A percentile compares a stretch with the other conserved stretches of the same genome.
Evolutionary conservation across 768 basidiomycete genomes (phyloP).

Genomic region (Polyporus arcularius): DNA sequence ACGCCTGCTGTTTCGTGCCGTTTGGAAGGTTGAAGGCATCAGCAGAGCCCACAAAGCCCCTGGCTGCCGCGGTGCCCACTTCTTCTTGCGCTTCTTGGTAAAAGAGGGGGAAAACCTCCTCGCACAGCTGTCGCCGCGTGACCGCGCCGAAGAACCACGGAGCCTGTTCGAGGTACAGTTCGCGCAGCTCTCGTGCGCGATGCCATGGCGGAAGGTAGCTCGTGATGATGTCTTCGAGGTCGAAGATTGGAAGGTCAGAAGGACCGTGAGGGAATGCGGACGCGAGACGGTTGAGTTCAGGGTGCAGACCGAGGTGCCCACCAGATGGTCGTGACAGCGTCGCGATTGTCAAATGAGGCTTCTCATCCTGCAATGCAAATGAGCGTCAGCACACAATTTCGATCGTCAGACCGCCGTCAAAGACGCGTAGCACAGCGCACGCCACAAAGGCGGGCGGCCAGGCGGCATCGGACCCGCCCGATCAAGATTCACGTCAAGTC

Average conservation of each 20-base stretch:
- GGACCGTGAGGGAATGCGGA: conserved; percentile 53
- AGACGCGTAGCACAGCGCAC: not conserved
- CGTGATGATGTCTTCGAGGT: conserved; percentile 47
- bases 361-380: conserved; percentile 16
- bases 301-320: conserved; percentile 12
- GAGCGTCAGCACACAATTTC: not conserved
- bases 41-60: conserved; percentile 52
- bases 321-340: conserved; percentile 1
- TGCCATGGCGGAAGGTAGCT: conserved; percentile 59
- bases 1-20: conserved; percentile 24
- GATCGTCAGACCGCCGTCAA: not conserved
- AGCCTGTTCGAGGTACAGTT: conserved; percentile 76
- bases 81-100: conserved; percentile 64
- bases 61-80: conserved; percentile 21
- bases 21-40: conserved; percentile 30
- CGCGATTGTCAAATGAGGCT: not conserved
- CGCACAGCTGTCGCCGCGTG: conserved; percentile 60
- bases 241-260: conserved; percentile 34
- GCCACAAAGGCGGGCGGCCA: too few species aligned
- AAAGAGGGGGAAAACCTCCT: conserved; percentile 62
- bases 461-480: too few species aligned
- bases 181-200: conserved; percentile 58
- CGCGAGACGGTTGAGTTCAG: conserved; percentile 28
- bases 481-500: too few species aligned
- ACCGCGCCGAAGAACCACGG: conserved; percentile 82